Conservation (phyloP, 192 early-diverging fungal species). For the Anaeromyces robustus region DNA sequence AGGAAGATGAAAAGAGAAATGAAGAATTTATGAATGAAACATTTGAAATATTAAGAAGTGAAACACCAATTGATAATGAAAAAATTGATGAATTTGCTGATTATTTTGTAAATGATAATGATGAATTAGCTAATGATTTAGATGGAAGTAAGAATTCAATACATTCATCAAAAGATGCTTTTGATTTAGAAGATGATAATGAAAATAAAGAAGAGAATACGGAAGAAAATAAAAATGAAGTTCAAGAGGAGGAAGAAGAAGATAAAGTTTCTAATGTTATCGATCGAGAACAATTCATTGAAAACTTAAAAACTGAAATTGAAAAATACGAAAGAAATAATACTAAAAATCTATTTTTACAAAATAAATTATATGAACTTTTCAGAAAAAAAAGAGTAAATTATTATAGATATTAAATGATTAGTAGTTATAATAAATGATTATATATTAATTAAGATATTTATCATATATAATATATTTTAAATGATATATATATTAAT, state of each 20-base stretch:
- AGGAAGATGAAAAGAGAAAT: constrained; percentile 52
- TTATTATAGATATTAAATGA: background rate
- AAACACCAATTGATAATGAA: constrained; percentile 11
- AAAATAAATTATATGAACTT: constrained; percentile 36
- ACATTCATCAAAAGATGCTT: background rate
- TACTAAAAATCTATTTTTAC: constrained; percentile 19
- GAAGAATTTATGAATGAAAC: constrained; percentile 39
- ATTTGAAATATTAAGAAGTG: constrained; percentile 30
- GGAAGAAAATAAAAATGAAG: constrained; percentile 14
- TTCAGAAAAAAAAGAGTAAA: constrained; percentile 34
- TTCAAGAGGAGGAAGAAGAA: constrained; percentile 5
- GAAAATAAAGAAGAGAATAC: constrained; percentile 13
- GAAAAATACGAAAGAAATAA: background rate
- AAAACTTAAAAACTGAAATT: background rate
- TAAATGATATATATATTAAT: background rate
- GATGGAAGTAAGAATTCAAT: background rate
- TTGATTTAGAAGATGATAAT: constrained; percentile 20
- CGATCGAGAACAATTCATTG: background rate
- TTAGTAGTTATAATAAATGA: background rate
- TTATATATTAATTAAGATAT: background rate
- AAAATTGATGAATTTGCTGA: constrained; percentile 14
- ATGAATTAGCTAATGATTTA: constrained; percentile 26
- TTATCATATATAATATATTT: constrained; percentile 2
- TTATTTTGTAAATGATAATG: constrained; percentile 17
- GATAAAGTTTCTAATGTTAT: background rate